A percentile compares a stretch with the other conserved stretches of the same genome.
These are phyloP conservation scores for Wallacemonas rigidus DNA, from an alignment of 208 protist species.

Conservation along the genomic window DNA sequence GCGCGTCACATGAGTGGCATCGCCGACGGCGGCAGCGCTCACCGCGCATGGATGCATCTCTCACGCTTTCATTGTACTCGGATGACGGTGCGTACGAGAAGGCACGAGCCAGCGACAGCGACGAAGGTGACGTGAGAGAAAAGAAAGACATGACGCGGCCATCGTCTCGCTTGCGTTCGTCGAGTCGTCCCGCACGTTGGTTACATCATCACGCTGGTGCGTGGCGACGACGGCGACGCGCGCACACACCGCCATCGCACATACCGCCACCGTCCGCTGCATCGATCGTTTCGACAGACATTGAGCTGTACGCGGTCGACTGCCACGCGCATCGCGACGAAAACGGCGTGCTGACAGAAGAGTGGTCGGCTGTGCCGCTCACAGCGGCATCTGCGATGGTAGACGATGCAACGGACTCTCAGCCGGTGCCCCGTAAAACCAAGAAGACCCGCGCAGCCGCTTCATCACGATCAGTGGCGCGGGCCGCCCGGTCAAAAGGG, in stretches of 20 bases:
- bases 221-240: neutral
- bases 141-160: no score
- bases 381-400: neutral
- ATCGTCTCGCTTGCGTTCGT: no score
- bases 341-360: neutral
- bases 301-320: slow-evolving; percentile 11
- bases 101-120: no score
- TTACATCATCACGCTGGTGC: neutral
- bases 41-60: no score
- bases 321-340: neutral
- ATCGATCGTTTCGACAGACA: neutral
- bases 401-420: no score
- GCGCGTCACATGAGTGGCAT: no score
- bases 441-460: neutral
- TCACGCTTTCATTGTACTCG: no score
- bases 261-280: neutral
- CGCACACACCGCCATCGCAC: neutral
- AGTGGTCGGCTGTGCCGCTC: slow-evolving; percentile 12
- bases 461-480: no score
- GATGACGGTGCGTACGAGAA: no score
- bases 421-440: neutral
- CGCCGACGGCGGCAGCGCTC: no score
- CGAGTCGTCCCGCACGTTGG: no score
- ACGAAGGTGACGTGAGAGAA: no score
- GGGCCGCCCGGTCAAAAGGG: neutral